Evolutionary conservation across 176 grass and related monocot genomes (phyloP), one percentile per base, ranked within the genome.

Genomic region (Musa troglodytarum): DNA sequence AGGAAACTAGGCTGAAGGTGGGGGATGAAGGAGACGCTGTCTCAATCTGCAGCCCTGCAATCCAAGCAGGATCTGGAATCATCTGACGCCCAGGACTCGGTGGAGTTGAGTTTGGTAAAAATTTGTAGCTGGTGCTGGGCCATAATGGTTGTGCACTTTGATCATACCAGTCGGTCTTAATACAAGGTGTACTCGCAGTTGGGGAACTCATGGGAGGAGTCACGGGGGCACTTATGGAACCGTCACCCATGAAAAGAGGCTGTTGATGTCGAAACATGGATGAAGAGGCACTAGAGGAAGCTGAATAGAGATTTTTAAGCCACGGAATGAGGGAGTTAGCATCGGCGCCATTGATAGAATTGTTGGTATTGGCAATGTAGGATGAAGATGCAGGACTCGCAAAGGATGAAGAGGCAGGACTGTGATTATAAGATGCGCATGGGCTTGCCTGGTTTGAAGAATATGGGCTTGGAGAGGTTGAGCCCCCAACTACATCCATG

Each of bases 201-300:
- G 89, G 92, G 28, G 89, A 86, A 29, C 69, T 75, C 0, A 79
- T 23, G 1, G 85, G 89, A 54, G 93, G 87, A 11, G 82, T 85
- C n/a, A 87, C 82, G 14, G 95, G 90, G 52, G 88, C 90, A 54
- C 86, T 89, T 23, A 79, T 67, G 11, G 82, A 87, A 15, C 86
- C 63, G 11, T 81, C 76, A 57, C 52, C 50, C 53, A 84, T 71
- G 86, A 71, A 76, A 52, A 84, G 52, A 75, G 88, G 90, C 16
- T 89, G 84, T 69, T 88, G 69, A 21, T 89, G 88, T 10, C 88
- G 88, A 64, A 87, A 83, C 70, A 92, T 99, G 29, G 86, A 86
- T 52, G 86, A 86, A 8, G 86, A 83, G 14, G 84, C 84, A 59
- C 78, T 23, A 17, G 63, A 50, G 8, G 53, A 82, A 26, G 68